Percentiles rank a stretch among this genome's conserved stretches.
Evolutionary conservation across 441 rosid genomes (phyloP).

Genomic region (Hura crepitans): DNA sequence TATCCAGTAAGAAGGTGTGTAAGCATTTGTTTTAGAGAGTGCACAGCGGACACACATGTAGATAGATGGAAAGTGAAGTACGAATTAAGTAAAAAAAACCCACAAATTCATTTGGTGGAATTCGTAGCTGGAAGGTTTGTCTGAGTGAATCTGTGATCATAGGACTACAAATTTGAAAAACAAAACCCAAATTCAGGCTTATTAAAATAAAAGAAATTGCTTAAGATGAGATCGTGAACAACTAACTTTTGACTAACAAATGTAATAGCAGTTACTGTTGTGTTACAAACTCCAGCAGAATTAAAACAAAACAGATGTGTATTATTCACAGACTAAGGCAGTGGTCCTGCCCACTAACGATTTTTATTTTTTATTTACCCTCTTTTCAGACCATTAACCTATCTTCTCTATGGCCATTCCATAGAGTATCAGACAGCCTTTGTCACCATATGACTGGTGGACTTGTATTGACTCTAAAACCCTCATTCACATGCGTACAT

Average conservation of each 20-base stretch:
- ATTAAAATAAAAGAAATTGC: not conserved
- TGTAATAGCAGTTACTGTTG: conserved; percentile 3
- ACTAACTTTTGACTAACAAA: not conserved
- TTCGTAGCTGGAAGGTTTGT: conserved; percentile 21
- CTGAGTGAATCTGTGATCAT: not conserved
- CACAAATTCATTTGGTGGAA: not conserved
- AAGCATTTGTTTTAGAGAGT: not conserved
- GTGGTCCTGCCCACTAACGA: conserved; percentile 11
- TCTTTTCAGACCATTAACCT: not conserved
- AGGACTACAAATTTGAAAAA: not conserved
- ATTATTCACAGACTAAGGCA: not conserved
- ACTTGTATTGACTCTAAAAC: too few relatives aligned
- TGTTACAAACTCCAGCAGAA: conserved; percentile 12
- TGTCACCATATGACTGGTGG: conserved; percentile 1
- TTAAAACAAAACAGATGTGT: not conserved
- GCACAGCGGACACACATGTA: conserved; percentile 15
- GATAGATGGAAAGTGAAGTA: not conserved
- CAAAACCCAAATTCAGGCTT: not conserved
- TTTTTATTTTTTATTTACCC: too few relatives aligned
- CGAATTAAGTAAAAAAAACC: too few relatives aligned
- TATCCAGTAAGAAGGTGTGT: not conserved
- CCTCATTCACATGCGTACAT: not conserved
- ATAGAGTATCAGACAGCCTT: not conserved
- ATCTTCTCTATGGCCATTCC: too few relatives aligned
- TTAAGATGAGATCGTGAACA: conserved; percentile 21